These are phyloP conservation scores for Penicillium digitatum DNA, from an alignment of 2,329 filamentous ascomycete genomes.

Conservation along the genomic window DNA sequence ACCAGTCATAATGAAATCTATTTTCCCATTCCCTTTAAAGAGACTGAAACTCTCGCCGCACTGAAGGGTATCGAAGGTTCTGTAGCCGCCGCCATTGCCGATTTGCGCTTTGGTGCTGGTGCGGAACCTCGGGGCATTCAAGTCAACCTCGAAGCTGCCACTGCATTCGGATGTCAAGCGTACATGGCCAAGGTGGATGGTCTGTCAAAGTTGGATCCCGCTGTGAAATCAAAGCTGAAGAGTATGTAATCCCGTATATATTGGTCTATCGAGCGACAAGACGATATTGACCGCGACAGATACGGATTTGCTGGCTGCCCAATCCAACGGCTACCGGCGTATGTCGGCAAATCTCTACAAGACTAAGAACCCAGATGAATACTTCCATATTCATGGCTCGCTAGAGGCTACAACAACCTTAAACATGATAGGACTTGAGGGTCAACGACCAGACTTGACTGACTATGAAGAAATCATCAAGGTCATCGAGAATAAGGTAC, in stretches of 20 bases:
- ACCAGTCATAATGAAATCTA: slow-evolving; percentile 38
- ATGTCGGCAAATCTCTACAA: slow-evolving; percentile 69
- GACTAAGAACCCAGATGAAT: slow-evolving; percentile 62
- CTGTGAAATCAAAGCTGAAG: slow-evolving; percentile 39
- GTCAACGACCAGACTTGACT: slow-evolving; percentile 58
- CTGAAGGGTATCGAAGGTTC: slow-evolving; percentile 59
- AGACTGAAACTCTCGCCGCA: slow-evolving; percentile 52
- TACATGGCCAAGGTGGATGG: slow-evolving; percentile 43
- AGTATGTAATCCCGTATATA: slow-evolving; percentile 19
- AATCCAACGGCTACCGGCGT: slow-evolving; percentile 67
- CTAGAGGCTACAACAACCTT: slow-evolving; percentile 66
- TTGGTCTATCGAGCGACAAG: neutral
- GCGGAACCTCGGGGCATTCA: slow-evolving; percentile 37
- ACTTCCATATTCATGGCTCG: slow-evolving; percentile 72
- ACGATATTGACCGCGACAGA: slow-evolving; percentile 45
- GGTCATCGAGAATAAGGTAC: slow-evolving; percentile 58
- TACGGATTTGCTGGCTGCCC: slow-evolving; percentile 66
- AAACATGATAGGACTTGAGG: slow-evolving; percentile 64
- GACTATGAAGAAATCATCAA: slow-evolving; percentile 58
- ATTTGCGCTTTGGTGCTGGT: slow-evolving; percentile 49
- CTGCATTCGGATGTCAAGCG: slow-evolving; percentile 41
- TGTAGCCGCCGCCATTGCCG: slow-evolving; percentile 57
- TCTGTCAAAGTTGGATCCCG: slow-evolving; percentile 37
- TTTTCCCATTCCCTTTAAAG: slow-evolving; percentile 49
- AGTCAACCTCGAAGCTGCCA: slow-evolving; percentile 39